Percentiles rank a stretch among this genome's conserved stretches.
These are phyloP conservation scores for Fusarium sp. DNA, from an alignment of 2,329 filamentous ascomycete genomes.

Conservation along the genomic window DNA sequence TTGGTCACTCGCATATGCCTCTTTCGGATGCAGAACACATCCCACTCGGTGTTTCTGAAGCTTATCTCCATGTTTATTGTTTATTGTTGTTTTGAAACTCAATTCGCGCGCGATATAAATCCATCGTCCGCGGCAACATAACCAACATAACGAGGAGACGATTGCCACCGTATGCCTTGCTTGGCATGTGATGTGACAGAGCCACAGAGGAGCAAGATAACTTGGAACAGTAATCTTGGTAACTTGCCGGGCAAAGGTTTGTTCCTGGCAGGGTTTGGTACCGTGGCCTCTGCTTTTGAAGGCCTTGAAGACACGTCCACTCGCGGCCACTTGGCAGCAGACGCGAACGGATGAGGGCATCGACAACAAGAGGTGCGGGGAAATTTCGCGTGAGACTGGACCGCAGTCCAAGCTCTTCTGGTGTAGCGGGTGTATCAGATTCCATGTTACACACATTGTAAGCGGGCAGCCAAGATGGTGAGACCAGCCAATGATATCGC, in stretches of 20 bases:
- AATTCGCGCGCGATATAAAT: conserved; percentile 13
- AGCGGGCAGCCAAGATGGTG: not conserved
- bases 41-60: conserved; percentile 17
- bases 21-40: conserved; percentile 19
- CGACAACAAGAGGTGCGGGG: conserved; percentile 30
- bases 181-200: conserved; percentile 21
- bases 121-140: conserved; percentile 28
- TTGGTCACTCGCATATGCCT: conserved; percentile 11
- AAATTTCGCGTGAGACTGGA: conserved; percentile 19
- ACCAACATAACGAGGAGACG: conserved; percentile 19
- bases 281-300: not conserved
- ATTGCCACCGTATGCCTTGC: conserved; percentile 1
- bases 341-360: not conserved
- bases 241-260: not conserved
- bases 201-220: conserved; percentile 15
- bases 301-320: not conserved
- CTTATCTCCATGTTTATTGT: conserved; percentile 32
- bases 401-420: not conserved
- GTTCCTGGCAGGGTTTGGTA: conserved; percentile 4
- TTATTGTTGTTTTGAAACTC: conserved; percentile 25
- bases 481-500: conserved; percentile 29
- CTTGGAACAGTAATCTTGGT: not conserved
- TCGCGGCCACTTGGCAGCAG: not conserved
- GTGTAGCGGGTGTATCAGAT: conserved; percentile 10
- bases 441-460: conserved; percentile 9